A percentile compares a stretch with the other conserved stretches of the same genome.
Conservation (phyloP, 2,329 filamentous ascomycete species). For the Byssothecium circinans region DNA sequence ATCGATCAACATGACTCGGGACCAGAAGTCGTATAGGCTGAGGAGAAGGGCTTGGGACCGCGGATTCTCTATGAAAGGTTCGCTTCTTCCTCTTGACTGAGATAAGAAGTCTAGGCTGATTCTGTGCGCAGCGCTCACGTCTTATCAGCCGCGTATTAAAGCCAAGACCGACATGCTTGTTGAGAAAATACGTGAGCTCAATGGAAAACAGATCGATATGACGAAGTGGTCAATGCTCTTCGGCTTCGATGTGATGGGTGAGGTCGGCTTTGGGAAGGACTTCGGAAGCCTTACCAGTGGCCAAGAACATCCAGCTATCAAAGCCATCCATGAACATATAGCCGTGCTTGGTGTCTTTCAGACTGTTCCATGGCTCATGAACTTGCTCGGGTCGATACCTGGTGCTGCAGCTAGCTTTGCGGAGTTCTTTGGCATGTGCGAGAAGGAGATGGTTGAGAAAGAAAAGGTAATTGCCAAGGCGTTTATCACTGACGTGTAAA, state of each 20-base stretch:
- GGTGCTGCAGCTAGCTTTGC: constrained; percentile 28
- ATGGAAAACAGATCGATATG: constrained; percentile 23
- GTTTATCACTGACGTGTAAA: background rate
- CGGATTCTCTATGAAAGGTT: constrained; percentile 31
- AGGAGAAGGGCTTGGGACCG: constrained; percentile 31
- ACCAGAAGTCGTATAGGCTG: constrained; percentile 20
- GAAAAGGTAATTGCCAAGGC: constrained; percentile 9
- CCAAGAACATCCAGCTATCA: constrained; percentile 35
- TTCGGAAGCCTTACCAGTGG: constrained; percentile 28
- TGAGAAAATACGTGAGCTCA: constrained; percentile 12
- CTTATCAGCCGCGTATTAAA: constrained; percentile 31
- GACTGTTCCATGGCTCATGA: constrained; percentile 43
- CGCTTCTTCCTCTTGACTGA: too few relatives aligned
- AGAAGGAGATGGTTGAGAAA: constrained; percentile 35
- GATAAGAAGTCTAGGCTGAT: too few relatives aligned
- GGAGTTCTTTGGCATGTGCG: constrained; percentile 36
- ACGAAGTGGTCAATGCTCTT: constrained; percentile 31
- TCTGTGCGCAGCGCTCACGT: constrained; percentile 16
- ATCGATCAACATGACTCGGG: constrained; percentile 28
- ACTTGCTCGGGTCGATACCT: constrained; percentile 35
- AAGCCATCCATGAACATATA: constrained; percentile 42
- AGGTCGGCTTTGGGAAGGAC: constrained; percentile 30
- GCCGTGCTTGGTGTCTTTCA: constrained; percentile 34
- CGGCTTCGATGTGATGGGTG: constrained; percentile 36
- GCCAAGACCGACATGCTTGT: constrained; percentile 24